Evolutionary conservation across 495 filamentous ascomycete genomes (phyloP).

Genomic region (Penicillium atrosanguineum): DNA sequence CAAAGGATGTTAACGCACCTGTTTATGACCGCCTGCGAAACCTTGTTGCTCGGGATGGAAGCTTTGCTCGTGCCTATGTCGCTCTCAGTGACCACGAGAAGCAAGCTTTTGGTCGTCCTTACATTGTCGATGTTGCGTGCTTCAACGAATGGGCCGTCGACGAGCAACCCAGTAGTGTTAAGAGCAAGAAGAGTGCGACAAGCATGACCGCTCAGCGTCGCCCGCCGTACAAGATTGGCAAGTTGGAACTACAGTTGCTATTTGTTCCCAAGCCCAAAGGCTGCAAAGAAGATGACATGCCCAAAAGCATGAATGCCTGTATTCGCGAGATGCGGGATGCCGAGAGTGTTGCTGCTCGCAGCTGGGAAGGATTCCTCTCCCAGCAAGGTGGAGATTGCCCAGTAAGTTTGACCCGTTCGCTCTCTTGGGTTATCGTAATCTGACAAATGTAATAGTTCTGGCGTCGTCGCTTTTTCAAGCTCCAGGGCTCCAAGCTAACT

Average conservation of each 20-base stretch:
- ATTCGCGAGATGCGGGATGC: conserved; percentile 90
- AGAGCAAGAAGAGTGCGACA: conserved; percentile 76
- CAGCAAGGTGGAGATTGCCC: conserved; percentile 98
- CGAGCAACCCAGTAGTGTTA: conserved; percentile 74
- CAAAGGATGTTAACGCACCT: conserved; percentile 62
- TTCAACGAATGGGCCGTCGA: conserved; percentile 99
- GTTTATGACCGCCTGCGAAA: conserved; percentile 83
- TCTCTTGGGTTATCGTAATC: background rate
- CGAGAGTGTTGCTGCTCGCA: conserved; percentile 66
- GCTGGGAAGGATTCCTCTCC: conserved; percentile 84
- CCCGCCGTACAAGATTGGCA: conserved; percentile 92
- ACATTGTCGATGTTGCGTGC: conserved; percentile 82
- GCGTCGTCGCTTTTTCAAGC: conserved; percentile 96
- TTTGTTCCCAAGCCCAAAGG: conserved; percentile 92
- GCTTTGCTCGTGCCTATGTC: conserved; percentile 89
- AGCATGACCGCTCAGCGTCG: conserved; percentile 60
- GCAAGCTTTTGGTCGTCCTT: conserved; percentile 79
- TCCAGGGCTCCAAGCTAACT: conserved; percentile 85
- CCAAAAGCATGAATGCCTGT: conserved; percentile 95
- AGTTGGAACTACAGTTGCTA: conserved; percentile 86
- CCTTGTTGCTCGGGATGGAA: conserved; percentile 84
- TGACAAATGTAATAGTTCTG: conserved; percentile 64
- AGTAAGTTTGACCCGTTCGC: conserved; percentile 56
- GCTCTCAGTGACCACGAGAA: conserved; percentile 89
- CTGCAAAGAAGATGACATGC: conserved; percentile 91